Evolutionary conservation across 495 filamentous ascomycete genomes (phyloP), one percentile per base, ranked within the genome.

Genomic region (Hamigera avellanea): DNA sequence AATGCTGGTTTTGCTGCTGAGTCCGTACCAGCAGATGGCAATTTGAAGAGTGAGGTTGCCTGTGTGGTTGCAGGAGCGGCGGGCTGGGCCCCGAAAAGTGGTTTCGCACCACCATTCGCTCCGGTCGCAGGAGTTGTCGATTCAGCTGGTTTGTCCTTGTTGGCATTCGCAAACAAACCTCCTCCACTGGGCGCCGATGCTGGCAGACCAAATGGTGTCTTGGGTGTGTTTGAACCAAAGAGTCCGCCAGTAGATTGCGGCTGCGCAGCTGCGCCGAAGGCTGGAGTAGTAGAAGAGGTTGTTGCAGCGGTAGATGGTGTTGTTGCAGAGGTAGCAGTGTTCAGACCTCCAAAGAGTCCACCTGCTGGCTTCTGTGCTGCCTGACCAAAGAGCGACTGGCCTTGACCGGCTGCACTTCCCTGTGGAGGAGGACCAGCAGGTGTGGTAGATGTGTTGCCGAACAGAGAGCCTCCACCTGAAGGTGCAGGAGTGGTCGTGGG

Each of bases 351-450:
- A 43, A 67, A 67, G 0, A 63, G 45, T 39, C 41, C 40, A 19
- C 53, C 49, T 8, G 32, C 32, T 8, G 62, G 30, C 32, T 63
- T 64, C 19, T 57, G 51, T 35, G 42, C 56, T 7, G 33, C 21
- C 32, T 53, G 55, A 25, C 52, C 46, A 37, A 59, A 59, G 8
- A 54, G 34, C 12, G 55, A 43, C 19, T 40, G 47, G n/a, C 45
- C 37, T 32, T 55, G 44, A n/a, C 42, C 45, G 19, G 46, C 27
- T 21, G 56, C 23, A 42, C 41, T 42, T 48, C 55, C 50, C 32
- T 50, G 47, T 7, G 76, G 76, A 14, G 76, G 76, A 43, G 72
- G 73, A 21, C 75, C 75, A 36, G 75, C 76, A 28, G 76, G 76
- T 39, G 76, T 81, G 19, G 76, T 81, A 1, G 75, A 80, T 18